Percentiles rank a stretch among this genome's conserved stretches.
phyloP scores from a whole-genome alignment of 1,284 basidiomycete species.

The Phellopilus nigrolimitatus region DNA sequence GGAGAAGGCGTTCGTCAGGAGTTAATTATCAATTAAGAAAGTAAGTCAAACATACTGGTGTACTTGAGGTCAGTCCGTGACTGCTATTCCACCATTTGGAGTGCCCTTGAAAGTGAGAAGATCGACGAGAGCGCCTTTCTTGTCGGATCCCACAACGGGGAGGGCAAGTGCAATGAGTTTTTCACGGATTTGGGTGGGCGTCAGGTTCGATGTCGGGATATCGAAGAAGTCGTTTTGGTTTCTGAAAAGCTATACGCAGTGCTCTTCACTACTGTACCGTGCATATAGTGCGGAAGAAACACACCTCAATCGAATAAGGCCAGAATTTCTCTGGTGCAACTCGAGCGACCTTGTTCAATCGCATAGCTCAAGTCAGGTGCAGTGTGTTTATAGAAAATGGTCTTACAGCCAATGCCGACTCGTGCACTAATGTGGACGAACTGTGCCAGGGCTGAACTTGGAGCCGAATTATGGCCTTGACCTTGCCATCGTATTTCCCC shows the following conservation, averaged over 20 bases:
- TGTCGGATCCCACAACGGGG: constrained; percentile 42
- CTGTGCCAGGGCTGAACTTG: constrained; percentile 87
- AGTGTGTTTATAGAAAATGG: neutral
- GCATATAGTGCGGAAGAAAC: constrained; percentile 23
- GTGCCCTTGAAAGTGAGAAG: constrained; percentile 57
- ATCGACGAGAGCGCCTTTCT: constrained; percentile 52
- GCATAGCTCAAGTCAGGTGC: neutral
- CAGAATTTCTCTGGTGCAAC: constrained; percentile 76
- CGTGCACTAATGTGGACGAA: constrained; percentile 70
- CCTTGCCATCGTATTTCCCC: constrained; percentile 71
- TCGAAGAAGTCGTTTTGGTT: constrained; percentile 77
- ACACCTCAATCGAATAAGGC: constrained; percentile 65
- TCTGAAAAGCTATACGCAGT: constrained; percentile 59
- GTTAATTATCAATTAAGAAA: constrained; percentile 4
- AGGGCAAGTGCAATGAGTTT: constrained; percentile 62
- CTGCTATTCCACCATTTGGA: constrained; percentile 70
- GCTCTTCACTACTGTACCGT: constrained; percentile 10
- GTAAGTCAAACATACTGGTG: constrained; percentile 47
- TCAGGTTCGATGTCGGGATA: constrained; percentile 64
- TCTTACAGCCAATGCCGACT: constrained; percentile 77
- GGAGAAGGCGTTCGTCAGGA: neutral
- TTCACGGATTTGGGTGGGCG: constrained; percentile 69
- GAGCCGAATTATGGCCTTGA: constrained; percentile 74
- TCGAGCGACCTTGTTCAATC: constrained; percentile 46
- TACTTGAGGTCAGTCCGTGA: constrained; percentile 87